phyloP scores from a whole-genome alignment of 108 stramenopile genomes.

The Bacterosira constricta region DNA sequence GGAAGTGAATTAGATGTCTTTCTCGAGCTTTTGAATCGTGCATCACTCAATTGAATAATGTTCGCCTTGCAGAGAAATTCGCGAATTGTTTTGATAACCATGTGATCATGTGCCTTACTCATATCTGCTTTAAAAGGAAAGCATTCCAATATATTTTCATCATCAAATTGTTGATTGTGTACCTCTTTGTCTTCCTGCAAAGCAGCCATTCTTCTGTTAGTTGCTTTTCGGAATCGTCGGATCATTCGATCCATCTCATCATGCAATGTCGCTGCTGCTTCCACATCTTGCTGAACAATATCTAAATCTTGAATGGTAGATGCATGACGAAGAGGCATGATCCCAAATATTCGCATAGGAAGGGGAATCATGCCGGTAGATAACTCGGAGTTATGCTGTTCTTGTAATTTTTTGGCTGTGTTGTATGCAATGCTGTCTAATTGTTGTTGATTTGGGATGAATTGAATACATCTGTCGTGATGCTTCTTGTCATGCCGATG shows the following conservation, averaged over 20 bases:
- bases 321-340: conserved; percentile 87
- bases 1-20: background rate
- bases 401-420: conserved; percentile 53
- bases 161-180: conserved; percentile 41
- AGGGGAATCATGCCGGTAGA: conserved; percentile 80
- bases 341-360: conserved; percentile 76
- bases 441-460: conserved; percentile 44
- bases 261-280: conserved; percentile 46
- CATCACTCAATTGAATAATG: conserved; percentile 23
- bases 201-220: conserved; percentile 76
- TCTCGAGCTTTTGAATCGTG: conserved; percentile 11
- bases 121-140: conserved; percentile 79
- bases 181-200: conserved; percentile 61
- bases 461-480: conserved; percentile 1
- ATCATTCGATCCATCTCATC: conserved; percentile 76
- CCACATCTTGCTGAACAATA: conserved; percentile 60
- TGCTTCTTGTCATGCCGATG: conserved; percentile 54
- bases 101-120: conserved; percentile 54
- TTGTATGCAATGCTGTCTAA: conserved; percentile 64
- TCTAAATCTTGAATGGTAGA: conserved; percentile 62
- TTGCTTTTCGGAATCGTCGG: conserved; percentile 84
- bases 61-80: conserved; percentile 50
- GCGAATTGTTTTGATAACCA: conserved; percentile 67
- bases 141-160: conserved; percentile 78
- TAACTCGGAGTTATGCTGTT: conserved; percentile 57